Evolutionary conservation across 1,284 basidiomycete species (phyloP).

Genomic region (Tylopilus microsporus): DNA sequence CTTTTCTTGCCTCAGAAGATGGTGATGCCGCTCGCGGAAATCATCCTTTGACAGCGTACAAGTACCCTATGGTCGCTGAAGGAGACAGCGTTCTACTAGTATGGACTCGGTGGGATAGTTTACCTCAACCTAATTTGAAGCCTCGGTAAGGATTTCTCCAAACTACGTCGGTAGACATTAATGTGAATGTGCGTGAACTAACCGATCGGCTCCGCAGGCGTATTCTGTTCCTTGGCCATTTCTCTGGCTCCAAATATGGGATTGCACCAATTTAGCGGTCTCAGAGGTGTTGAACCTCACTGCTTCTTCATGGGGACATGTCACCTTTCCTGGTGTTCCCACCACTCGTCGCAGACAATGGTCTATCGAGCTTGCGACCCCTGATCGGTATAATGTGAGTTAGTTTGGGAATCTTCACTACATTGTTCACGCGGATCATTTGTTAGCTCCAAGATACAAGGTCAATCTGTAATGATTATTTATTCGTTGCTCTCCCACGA

Average conservation of each 20-base stretch:
- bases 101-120: conserved; percentile 26
- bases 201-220: conserved; percentile 32
- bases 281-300: conserved; percentile 32
- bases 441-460: conserved; percentile 24
- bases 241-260: conserved; percentile 63
- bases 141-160: conserved; percentile 17
- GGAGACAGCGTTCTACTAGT: conserved; percentile 31
- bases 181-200: conserved; percentile 10
- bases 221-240: conserved; percentile 59
- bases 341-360: conserved; percentile 26
- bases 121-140: conserved; percentile 17
- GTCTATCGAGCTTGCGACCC: conserved; percentile 39
- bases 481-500: conserved; percentile 60
- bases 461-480: conserved; percentile 41
- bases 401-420: not conserved
- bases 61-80: conserved; percentile 29
- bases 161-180: not conserved
- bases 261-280: conserved; percentile 56
- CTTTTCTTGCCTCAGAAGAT: conserved; percentile 23
- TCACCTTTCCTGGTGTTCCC: conserved; percentile 48
- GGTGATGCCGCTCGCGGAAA: conserved; percentile 19
- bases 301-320: conserved; percentile 31
- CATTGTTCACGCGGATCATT: conserved; percentile 5
- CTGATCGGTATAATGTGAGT: conserved; percentile 59
- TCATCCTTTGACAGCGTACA: conserved; percentile 12